Evolutionary conservation across 1,284 basidiomycete species (phyloP).

Genomic region (Moesziomyces parantarcticus): DNA sequence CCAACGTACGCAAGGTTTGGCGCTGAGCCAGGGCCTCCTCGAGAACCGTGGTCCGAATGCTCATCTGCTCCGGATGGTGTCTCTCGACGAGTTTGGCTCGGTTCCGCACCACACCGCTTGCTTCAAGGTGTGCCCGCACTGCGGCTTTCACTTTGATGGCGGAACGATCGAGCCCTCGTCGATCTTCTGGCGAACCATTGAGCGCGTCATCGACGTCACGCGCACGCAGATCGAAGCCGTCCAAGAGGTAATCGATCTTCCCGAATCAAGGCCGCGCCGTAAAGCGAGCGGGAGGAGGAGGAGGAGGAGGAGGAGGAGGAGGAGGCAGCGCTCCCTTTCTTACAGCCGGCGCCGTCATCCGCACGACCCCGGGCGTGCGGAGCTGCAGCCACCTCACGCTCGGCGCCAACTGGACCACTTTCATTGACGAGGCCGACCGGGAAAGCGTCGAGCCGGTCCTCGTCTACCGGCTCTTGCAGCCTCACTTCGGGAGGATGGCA

Average conservation of each 20-base stretch:
- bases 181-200: constrained; percentile 1
- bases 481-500: no score
- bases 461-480: no score
- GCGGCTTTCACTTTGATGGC: constrained; percentile 31
- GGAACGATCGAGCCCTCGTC: neutral
- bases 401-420: no score
- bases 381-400: no score
- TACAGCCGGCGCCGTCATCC: no score
- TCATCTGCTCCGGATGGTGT: constrained; percentile 26
- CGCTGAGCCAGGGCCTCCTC: constrained; percentile 2
- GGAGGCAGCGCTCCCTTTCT: no score
- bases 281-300: no score
- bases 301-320: no score
- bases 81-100: constrained; percentile 17
- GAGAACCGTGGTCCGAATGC: constrained; percentile 28
- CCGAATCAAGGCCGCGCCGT: neutral
- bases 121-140: constrained; percentile 12
- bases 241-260: constrained; percentile 18
- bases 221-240: constrained; percentile 8
- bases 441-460: no score
- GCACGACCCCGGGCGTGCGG: no score
- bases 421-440: no score
- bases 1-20: neutral
- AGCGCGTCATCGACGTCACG: constrained; percentile 8
- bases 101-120: neutral